Evolutionary conservation across 78 protist species (phyloP).

Genomic region (Speleostelium caveatum): DNA sequence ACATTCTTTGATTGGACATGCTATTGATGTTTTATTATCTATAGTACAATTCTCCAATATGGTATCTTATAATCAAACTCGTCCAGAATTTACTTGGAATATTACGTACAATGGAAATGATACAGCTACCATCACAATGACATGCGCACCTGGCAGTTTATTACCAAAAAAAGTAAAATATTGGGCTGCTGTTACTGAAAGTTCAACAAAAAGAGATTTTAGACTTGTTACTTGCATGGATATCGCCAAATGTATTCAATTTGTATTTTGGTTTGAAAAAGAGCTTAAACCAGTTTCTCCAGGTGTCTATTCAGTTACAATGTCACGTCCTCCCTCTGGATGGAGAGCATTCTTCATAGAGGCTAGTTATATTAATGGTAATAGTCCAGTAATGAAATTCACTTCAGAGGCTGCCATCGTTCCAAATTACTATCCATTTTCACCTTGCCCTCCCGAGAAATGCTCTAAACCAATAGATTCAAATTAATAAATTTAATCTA

Average conservation of each 20-base stretch:
- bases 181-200: constrained; percentile 39
- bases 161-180: constrained; percentile 24
- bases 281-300: constrained; percentile 2
- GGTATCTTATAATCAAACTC: not conserved
- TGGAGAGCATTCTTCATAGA: constrained; percentile 78
- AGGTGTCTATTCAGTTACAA: constrained; percentile 31
- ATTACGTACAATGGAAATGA: not conserved
- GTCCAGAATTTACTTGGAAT: constrained; percentile 50
- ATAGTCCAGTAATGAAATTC: constrained; percentile 31
- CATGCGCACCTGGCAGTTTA: constrained; percentile 5
- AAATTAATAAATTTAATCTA: too few relatives aligned
- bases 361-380: constrained; percentile 13
- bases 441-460: constrained; percentile 62
- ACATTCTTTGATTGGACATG: constrained; percentile 76
- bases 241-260: constrained; percentile 58
- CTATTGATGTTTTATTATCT: constrained; percentile 51
- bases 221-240: constrained; percentile 73
- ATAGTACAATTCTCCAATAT: constrained; percentile 47
- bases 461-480: too few relatives aligned
- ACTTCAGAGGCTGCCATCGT: constrained; percentile 64
- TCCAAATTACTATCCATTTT: constrained; percentile 74
- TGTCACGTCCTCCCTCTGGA: constrained; percentile 46
- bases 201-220: constrained; percentile 63
- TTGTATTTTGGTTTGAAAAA: constrained; percentile 51
- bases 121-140: constrained; percentile 53